These are phyloP conservation scores for Chenopodium suecicum DNA, from an alignment of 148 eudicot species.

Conservation along the genomic window DNA sequence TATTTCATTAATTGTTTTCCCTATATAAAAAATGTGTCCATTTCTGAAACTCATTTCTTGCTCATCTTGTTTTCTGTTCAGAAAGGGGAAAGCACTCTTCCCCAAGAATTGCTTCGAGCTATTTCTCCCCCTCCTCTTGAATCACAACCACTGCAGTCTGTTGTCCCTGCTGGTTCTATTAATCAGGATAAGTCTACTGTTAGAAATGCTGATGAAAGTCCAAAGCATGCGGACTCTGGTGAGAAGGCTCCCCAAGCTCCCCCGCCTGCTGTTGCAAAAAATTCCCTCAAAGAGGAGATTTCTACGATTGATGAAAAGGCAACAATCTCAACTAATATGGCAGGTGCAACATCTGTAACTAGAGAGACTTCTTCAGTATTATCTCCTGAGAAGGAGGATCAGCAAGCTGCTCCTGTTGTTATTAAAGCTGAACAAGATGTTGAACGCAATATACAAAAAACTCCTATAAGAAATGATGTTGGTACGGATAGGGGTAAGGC, in stretches of 20 bases:
- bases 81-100: constrained; percentile 93
- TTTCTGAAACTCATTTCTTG: too few relatives aligned
- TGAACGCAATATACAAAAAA: constrained; percentile 48
- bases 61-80: constrained; percentile 20
- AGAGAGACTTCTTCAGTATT: constrained; percentile 49
- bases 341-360: constrained; percentile 31
- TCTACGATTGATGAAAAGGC: constrained; percentile 51
- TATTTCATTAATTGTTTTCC: not conserved
- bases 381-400: constrained; percentile 62
- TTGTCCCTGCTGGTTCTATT: constrained; percentile 43
- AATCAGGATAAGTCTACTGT: constrained; percentile 52
- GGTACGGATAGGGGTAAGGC: constrained; percentile 68
- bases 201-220: constrained; percentile 46
- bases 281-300: constrained; percentile 46
- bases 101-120: constrained; percentile 80
- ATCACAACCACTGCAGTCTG: constrained; percentile 52
- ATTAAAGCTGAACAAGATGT: constrained; percentile 62
- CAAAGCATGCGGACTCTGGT: constrained; percentile 45
- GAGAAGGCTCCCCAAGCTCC: constrained; percentile 52
- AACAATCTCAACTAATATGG: constrained; percentile 35
- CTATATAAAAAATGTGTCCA: too few relatives aligned
- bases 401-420: constrained; percentile 35
- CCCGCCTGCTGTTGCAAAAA: constrained; percentile 35
- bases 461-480: constrained; percentile 43
- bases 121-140: constrained; percentile 86